A percentile compares a stretch with the other conserved stretches of the same genome.
Evolutionary conservation across 805 yeast species (phyloP).

Genomic region (Scheffersomyces ergatensis): DNA sequence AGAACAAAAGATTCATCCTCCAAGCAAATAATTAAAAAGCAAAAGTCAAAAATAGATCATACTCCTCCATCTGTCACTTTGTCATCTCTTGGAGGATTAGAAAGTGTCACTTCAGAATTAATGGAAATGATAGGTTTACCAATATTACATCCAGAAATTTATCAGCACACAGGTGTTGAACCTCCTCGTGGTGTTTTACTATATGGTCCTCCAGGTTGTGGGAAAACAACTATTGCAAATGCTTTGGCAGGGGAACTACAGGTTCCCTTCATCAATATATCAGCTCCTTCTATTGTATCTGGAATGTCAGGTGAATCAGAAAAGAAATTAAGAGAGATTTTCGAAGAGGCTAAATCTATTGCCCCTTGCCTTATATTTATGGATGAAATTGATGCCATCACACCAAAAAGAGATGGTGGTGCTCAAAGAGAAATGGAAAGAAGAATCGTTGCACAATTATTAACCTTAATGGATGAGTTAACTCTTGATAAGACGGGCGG

Average conservation of each 20-base stretch:
- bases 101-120: slow-evolving; percentile 75
- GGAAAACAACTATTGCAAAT: slow-evolving; percentile 94
- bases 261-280: slow-evolving; percentile 85
- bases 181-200: slow-evolving; percentile 91
- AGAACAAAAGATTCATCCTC: slow-evolving; percentile 45
- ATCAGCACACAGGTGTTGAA: slow-evolving; percentile 81
- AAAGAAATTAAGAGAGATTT: slow-evolving; percentile 86
- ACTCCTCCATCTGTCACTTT: slow-evolving; percentile 68
- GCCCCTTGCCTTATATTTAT: slow-evolving; percentile 94
- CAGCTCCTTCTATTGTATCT: slow-evolving; percentile 95
- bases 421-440: slow-evolving; percentile 90
- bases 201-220: slow-evolving; percentile 99
- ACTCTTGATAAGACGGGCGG: slow-evolving; percentile 86
- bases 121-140: slow-evolving; percentile 93
- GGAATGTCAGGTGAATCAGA: slow-evolving; percentile 99
- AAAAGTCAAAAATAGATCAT: slow-evolving; percentile 51
- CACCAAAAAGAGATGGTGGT: slow-evolving; percentile 79
- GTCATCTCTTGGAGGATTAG: slow-evolving; percentile 85
- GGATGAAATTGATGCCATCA: slow-evolving; percentile 92
- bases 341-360: slow-evolving; percentile 83
- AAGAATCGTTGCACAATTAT: slow-evolving; percentile 83
- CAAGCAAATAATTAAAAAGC: slow-evolving; percentile 26
- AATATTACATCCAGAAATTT: slow-evolving; percentile 89
- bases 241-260: slow-evolving; percentile 93
- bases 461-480: slow-evolving; percentile 92